Evolutionary conservation across 1,284 basidiomycete species (phyloP).

Genomic region (Taiwanofungus camphoratus): DNA sequence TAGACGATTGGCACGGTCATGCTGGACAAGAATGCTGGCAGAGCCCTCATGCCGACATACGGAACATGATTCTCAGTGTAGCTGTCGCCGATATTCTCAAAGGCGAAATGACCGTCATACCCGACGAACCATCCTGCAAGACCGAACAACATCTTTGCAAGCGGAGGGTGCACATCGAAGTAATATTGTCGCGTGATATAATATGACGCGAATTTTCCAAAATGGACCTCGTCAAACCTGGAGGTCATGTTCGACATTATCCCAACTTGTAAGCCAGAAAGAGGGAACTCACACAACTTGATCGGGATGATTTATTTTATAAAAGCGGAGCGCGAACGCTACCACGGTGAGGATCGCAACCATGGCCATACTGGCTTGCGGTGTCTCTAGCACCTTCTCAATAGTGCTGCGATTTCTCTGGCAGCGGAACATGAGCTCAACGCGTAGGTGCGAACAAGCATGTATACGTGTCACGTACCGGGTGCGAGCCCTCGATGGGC

Average conservation of each 20-base stretch:
- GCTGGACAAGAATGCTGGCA: slow-evolving; percentile 88
- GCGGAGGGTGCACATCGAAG: slow-evolving; percentile 98
- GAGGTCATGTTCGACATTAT: slow-evolving; percentile 2
- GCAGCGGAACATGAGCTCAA: background rate
- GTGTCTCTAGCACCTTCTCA: slow-evolving; percentile 57
- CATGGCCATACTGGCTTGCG: slow-evolving; percentile 50
- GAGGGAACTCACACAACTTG: slow-evolving; percentile 78
- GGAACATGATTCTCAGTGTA: slow-evolving; percentile 87
- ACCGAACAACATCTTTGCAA: slow-evolving; percentile 90
- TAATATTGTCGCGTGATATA: slow-evolving; percentile 93
- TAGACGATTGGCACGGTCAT: slow-evolving; percentile 90
- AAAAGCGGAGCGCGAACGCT: slow-evolving; percentile 83
- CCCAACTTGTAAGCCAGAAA: slow-evolving; percentile 2
- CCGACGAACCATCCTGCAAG: slow-evolving; percentile 95
- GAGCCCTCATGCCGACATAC: slow-evolving; percentile 88
- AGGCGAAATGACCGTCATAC: slow-evolving; percentile 90
- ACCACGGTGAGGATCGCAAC: slow-evolving; percentile 63
- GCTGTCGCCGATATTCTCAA: slow-evolving; percentile 93
- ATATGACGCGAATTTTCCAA: slow-evolving; percentile 91
- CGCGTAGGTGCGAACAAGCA: slow-evolving; percentile 4
- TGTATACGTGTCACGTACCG: slow-evolving; percentile 29
- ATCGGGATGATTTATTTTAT: slow-evolving; percentile 90
- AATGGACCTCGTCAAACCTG: slow-evolving; percentile 97
- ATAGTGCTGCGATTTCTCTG: slow-evolving; percentile 42
- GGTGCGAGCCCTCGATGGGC: slow-evolving; percentile 16